Evolutionary conservation across 2,329 filamentous ascomycete species (phyloP).

Genomic region (Dactylonectria macrodidyma): DNA sequence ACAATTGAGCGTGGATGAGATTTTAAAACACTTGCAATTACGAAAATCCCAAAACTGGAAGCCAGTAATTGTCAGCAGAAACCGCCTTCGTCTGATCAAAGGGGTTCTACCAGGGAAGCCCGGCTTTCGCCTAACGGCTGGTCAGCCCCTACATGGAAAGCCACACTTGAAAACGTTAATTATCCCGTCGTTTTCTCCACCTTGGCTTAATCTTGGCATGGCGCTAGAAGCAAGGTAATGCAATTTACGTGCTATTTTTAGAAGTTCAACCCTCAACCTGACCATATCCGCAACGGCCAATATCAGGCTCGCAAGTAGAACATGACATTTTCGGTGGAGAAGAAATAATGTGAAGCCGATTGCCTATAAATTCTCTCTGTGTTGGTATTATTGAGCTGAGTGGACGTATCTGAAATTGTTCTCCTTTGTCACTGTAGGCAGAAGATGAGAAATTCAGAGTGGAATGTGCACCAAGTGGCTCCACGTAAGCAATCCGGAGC

Average conservation of each 20-base stretch:
- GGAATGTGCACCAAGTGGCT: neutral
- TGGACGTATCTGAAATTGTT: neutral
- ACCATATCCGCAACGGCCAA: neutral
- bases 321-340: neutral
- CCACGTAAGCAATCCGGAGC: neutral
- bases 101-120: neutral
- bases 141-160: neutral
- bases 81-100: constrained; percentile 1
- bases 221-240: neutral
- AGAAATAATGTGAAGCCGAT: neutral
- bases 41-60: neutral
- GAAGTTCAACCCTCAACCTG: neutral
- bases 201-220: neutral
- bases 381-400: neutral
- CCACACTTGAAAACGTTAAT: neutral
- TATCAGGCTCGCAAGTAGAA: neutral
- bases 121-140: constrained; percentile 30
- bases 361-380: neutral
- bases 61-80: neutral
- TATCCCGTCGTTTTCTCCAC: neutral
- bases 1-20: constrained; percentile 33
- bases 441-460: neutral
- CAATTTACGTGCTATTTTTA: neutral
- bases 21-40: constrained; percentile 15
- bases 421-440: neutral